These are phyloP conservation scores for Lyophyllum shimeji DNA, from an alignment of 768 basidiomycete species.

Conservation along the genomic window DNA sequence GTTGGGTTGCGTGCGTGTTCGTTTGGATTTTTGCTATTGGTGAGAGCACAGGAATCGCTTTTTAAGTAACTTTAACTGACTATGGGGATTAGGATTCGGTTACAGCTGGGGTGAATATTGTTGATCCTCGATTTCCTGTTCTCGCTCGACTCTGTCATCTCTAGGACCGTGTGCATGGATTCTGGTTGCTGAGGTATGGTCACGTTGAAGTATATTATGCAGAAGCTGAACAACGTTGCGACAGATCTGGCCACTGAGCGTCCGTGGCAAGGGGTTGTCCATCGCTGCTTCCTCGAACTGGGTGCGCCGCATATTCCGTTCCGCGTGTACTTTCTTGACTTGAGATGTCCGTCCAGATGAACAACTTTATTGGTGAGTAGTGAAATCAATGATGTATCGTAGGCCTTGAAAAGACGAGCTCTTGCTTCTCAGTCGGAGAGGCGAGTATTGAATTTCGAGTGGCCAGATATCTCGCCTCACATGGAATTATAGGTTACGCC, in stretches of 20 bases:
- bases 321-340: not conserved
- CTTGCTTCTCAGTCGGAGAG: constrained; percentile 44
- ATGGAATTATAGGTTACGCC: constrained; percentile 52
- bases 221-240: not conserved
- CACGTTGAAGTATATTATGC: not conserved
- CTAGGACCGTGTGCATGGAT: constrained; percentile 72
- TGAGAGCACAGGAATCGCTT: constrained; percentile 23
- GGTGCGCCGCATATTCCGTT: constrained; percentile 33
- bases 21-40: constrained; percentile 78
- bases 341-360: constrained; percentile 47
- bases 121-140: not conserved
- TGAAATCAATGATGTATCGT: not conserved
- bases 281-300: constrained; percentile 78
- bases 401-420: not conserved
- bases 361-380: constrained; percentile 64
- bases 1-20: constrained; percentile 68
- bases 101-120: constrained; percentile 65
- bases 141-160: not conserved
- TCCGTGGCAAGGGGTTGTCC: constrained; percentile 74
- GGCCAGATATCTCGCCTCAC: not conserved
- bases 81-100: constrained; percentile 48
- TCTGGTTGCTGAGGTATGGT: constrained; percentile 58
- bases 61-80: not conserved
- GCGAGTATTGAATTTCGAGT: constrained; percentile 19
- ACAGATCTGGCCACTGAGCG: constrained; percentile 65